A percentile compares a stretch with the other conserved stretches of the same genome.
Conservation (phyloP, 305 asterid genomes). For the Fraxinus ornus region DNA sequence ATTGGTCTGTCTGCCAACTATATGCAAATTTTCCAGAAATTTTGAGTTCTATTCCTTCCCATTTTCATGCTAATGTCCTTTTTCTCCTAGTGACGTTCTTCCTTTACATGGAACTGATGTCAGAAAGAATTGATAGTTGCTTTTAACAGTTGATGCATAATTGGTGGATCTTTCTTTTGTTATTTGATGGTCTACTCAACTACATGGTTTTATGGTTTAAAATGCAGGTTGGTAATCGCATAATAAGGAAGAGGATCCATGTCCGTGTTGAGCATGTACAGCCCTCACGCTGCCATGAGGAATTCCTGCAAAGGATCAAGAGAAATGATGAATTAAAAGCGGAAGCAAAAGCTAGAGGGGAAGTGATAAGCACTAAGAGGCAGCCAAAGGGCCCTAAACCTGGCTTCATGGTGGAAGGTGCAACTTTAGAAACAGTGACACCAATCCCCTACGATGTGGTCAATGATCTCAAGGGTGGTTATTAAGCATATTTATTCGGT, state of each 20-base stretch:
- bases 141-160: neutral
- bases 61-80: neutral
- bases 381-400: slow-evolving; percentile 76
- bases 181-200: neutral
- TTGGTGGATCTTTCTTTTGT: neutral
- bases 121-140: neutral
- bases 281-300: slow-evolving; percentile 73
- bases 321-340: slow-evolving; percentile 69
- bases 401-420: slow-evolving; percentile 79
- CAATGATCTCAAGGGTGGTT: slow-evolving; percentile 80
- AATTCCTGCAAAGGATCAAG: slow-evolving; percentile 49
- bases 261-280: slow-evolving; percentile 79
- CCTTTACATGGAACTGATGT: neutral
- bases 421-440: slow-evolving; percentile 72
- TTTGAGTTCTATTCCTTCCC: neutral
- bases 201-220: neutral
- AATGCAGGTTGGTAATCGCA: slow-evolving; percentile 65
- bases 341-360: slow-evolving; percentile 65
- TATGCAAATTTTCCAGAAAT: neutral
- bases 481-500: slow-evolving; percentile 25
- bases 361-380: slow-evolving; percentile 73
- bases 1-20: neutral
- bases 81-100: neutral
- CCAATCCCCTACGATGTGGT: slow-evolving; percentile 85
- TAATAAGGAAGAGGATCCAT: slow-evolving; percentile 69